Base-by-base conservation (phyloP, 805 yeast species). In the Alloascoidea africana region DNA sequence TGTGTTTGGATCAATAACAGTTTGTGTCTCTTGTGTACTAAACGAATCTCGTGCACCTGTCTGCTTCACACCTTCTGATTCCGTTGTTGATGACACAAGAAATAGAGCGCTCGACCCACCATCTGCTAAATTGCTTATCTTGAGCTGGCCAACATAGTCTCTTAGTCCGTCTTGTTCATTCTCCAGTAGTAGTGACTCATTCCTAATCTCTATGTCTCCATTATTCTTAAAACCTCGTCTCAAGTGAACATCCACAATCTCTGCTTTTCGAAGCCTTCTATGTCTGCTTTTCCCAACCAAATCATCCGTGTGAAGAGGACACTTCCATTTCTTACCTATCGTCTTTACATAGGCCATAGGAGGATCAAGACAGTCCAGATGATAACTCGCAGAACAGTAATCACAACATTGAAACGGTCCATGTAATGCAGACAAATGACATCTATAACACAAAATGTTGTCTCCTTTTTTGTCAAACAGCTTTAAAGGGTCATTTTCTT, bases 331-430 rank as follows among this genome's bases (percentile, higher is more conserved):
- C 34, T 65, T 64, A 2, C 91, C 93, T 34, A 82, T 52, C 32
- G 78, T 74, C 48, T 84, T 83, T 14, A 78, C 71, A 4, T 78
- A 63, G 13, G 83, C 66, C 46, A 84, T 59, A 1, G 95, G 94
- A 1, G 83, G 81, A 37, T 68, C 64, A 13, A 87, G 56, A 55
- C 97, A 87, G 56, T 89, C 96, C 35, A 87, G 56, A 58, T 87
- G 97, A 93, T 94, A 87, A 14, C 76, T 68, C 3, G 80, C 61
- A 0, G 78, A 64, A 55, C 97, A 87, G 49, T 77, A 81, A 49
- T 85, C 96, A 55, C 97, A 87, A 40, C 70, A 72, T 13, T 76
- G 68, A 14, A 87, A 63, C 27, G 69, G 64, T 36, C 73, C 68
- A 15, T 61, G 56, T 38, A 79, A 58, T 0, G 85, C 91, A 3